A percentile compares a stretch with the other conserved stretches of the same genome.
Conservation (phyloP, 2,329 filamentous ascomycete genomes). For the Talaromyces sp. region DNA sequence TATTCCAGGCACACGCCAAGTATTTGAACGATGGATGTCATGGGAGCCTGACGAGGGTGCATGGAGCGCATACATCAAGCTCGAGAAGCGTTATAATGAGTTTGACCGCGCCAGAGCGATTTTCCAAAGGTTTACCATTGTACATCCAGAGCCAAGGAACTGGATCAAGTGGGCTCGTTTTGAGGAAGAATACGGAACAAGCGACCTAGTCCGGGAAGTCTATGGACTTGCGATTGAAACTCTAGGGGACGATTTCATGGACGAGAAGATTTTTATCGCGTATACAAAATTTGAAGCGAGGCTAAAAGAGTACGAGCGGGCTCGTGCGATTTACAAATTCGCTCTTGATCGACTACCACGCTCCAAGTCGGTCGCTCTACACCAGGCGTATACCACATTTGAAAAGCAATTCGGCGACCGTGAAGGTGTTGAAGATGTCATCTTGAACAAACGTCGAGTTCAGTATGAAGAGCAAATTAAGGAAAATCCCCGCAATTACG, state of each 20-base stretch:
- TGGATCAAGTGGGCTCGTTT: constrained; percentile 99
- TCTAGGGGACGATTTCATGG: constrained; percentile 89
- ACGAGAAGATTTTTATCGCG: constrained; percentile 90
- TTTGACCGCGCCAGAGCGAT: constrained; percentile 85
- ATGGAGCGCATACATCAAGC: constrained; percentile 93
- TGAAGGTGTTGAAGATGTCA: constrained; percentile 91
- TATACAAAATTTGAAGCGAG: constrained; percentile 95
- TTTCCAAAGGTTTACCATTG: constrained; percentile 81
- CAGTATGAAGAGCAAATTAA: constrained; percentile 93
- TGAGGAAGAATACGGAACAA: constrained; percentile 91
- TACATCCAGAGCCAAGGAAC: constrained; percentile 90
- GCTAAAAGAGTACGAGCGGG: constrained; percentile 89
- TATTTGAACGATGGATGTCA: constrained; percentile 97
- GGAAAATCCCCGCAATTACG: constrained; percentile 94
- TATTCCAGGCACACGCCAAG: constrained; percentile 81
- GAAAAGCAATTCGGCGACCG: constrained; percentile 96
- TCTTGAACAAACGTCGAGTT: constrained; percentile 86
- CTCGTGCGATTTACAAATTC: constrained; percentile 94
- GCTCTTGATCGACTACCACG: constrained; percentile 86
- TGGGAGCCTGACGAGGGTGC: constrained; percentile 97
- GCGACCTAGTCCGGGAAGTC: constrained; percentile 84
- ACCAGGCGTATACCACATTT: constrained; percentile 94
- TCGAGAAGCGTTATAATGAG: constrained; percentile 93
- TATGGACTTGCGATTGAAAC: constrained; percentile 84
- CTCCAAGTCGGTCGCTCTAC: constrained; percentile 75